A percentile compares a stretch with the other conserved stretches of the same genome.
Evolutionary conservation across 2,329 filamentous ascomycete species (phyloP).

Genomic region (Xylaria polymorpha): DNA sequence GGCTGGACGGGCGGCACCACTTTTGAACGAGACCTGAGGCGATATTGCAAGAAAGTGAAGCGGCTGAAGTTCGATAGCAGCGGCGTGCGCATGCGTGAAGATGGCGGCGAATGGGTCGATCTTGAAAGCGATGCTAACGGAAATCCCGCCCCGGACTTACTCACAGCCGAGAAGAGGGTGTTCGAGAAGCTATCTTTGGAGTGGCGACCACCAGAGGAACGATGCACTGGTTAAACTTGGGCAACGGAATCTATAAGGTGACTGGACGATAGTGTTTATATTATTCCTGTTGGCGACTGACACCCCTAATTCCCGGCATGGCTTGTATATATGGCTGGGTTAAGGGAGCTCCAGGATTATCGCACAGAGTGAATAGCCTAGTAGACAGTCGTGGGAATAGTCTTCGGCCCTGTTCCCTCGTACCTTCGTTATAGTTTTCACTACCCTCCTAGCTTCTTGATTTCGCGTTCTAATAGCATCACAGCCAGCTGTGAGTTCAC

Average conservation of each 20-base stretch:
- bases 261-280: too few species aligned
- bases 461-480: too few species aligned
- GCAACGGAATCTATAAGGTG: not conserved
- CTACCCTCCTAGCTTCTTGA: too few species aligned
- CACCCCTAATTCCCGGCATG: too few species aligned
- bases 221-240: slow-evolving; percentile 65
- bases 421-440: too few species aligned
- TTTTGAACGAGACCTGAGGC: slow-evolving; percentile 85
- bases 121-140: slow-evolving; percentile 62
- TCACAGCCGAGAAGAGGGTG: slow-evolving; percentile 81
- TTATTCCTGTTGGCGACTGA: too few species aligned
- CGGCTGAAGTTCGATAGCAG: slow-evolving; percentile 91
- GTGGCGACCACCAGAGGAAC: slow-evolving; percentile 73
- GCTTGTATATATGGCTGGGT: too few species aligned
- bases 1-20: slow-evolving; percentile 92
- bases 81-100: slow-evolving; percentile 76
- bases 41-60: slow-evolving; percentile 79
- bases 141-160: slow-evolving; percentile 68
- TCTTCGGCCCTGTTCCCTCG: too few species aligned
- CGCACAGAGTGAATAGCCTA: too few species aligned
- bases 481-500: too few species aligned
- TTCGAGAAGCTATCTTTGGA: slow-evolving; percentile 80
- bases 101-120: slow-evolving; percentile 77
- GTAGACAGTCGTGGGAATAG: too few species aligned
- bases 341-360: too few species aligned